Evolutionary conservation across 2,329 filamentous ascomycete genomes (phyloP), one percentile per base, ranked within the genome.

Genomic region (Epichloe gansuensis): DNA sequence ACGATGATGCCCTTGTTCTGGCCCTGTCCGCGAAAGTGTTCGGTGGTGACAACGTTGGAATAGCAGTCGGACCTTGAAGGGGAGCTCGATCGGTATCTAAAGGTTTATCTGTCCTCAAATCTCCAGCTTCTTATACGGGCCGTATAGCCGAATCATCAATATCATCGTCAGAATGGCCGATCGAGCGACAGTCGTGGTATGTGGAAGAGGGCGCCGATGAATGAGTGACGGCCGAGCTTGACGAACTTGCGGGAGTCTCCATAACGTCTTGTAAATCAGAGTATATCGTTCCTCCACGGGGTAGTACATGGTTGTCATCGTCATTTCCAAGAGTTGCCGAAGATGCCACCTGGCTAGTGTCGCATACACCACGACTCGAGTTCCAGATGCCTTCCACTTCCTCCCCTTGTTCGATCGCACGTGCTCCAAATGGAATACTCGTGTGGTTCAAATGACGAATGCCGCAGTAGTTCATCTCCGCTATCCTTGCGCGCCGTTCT

Each of bases 381-480:
- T 86, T 80, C 83, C 85, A 89, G 49, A 96, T 89, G 4, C 89
- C 90, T 57, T 95, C 87, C 7, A 95, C 80, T 63, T 91, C 80
- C 43, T 94, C 74, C 5, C 89, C 89, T 58, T 80, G 85, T 64
- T 95, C 84, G 46, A 96, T 80, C 6, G 90, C 90, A 59, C 86
- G 82, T 50, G 93, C 80, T 21, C 91, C 90, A 61, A 96, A 96
- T 0, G 89, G 89, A 38, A 94, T 80, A 9, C 87, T 83, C 49
- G 79, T 73, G 17, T 60, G 54, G 31, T 64, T 61, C 50, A 64
- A 48, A 17, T 60, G 54, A 5, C 65, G 56, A 47, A 80, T 73
- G 60, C 73, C 80, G 55, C 71, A 81, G 64, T 68, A 77, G 55
- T 67, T 76, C 71, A 81, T 72, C 60, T 80, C 73, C 53, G 65